Base-by-base conservation (phyloP, 108 stramenopile species). In the Thalassiosira profunda region DNA sequence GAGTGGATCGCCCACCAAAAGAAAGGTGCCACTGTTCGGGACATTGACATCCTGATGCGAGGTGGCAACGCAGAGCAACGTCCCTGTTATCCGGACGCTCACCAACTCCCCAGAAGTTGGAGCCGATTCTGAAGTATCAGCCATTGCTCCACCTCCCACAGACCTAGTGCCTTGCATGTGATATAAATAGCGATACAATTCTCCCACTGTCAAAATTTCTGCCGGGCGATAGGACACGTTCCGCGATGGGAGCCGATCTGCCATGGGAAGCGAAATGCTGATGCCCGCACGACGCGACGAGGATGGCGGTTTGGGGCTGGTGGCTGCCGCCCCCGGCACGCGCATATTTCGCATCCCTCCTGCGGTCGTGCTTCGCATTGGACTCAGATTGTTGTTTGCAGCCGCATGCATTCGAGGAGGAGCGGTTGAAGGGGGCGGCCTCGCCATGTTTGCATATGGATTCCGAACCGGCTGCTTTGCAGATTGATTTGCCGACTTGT, bases 141-240 rank as follows among this genome's bases (percentile, higher is more conserved):
- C 46, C 33, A 17, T 28, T 35, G 28, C 59, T 20, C 57, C 31
- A 61, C 37, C 17, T n/a, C n/a, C n/a, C n/a, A n/a, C 33, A 6
- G 18, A 0, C 6, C 35, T 34, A 4, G 31, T 34, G 38, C 6
- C 20, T 36, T 42, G n/a, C 2, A 17, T 10, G n/a, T 47, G 47
- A 52, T 70, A 78, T n/a, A 78, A 53, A 70, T 78, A 78, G 25
- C 69, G 37, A 65, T 78, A 70, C 35, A 78, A 48, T 70, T 70
- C 69, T 31, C 58, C 63, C 0, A 78, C 63, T 12, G 62, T 78
- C 53, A 78, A 56, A 55, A 78, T 70, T 70, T 70, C 76, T n/a
- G 76, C 76, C 34, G 69, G 67, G 48, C 20, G 56, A 53, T 69
- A 78, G 0, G 76, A 78, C 46, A 78, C 68, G 48, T 70, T 78